Conservation (phyloP, 768 basidiomycete genomes). For the Tylopilus intermedius region DNA sequence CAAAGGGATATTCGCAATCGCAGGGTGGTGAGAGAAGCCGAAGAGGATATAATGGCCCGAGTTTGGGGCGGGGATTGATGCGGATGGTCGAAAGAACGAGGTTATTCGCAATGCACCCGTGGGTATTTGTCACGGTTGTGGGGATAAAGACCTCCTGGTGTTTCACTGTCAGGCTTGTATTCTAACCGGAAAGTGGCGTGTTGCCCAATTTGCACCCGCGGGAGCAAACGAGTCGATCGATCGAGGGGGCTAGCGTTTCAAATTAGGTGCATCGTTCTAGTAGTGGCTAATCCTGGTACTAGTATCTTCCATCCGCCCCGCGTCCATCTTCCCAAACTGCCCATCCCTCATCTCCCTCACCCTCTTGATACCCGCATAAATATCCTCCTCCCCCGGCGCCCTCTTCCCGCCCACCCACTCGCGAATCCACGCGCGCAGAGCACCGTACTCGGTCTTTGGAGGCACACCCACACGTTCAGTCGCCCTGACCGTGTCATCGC, state of each 20-base stretch:
- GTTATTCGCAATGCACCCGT: no score
- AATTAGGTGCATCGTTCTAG: background rate
- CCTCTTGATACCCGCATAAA: slow-evolving; percentile 25
- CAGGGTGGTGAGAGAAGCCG: no score
- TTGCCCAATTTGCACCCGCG: slow-evolving; percentile 1
- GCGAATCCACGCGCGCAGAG: slow-evolving; percentile 43
- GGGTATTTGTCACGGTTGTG: background rate
- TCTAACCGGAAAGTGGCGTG: background rate
- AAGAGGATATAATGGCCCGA: no score
- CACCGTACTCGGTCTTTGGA: slow-evolving; percentile 20
- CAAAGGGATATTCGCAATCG: no score
- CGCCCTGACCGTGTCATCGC: background rate
- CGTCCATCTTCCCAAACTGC: slow-evolving; percentile 11
- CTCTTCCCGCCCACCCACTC: slow-evolving; percentile 51
- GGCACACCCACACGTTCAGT: background rate
- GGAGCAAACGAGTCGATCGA: slow-evolving; percentile 1
- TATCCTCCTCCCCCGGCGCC: slow-evolving; percentile 41
- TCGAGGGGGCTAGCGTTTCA: background rate
- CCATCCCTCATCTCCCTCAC: slow-evolving; percentile 28
- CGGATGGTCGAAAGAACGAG: no score
- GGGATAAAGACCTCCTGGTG: background rate
- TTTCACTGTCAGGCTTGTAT: no score
- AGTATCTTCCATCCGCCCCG: no score
- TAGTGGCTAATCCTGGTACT: no score
- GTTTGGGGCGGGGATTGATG: no score